A percentile compares a stretch with the other conserved stretches of the same genome.
Conservation (phyloP, 1,284 basidiomycete species). For the Ustilago sp. region DNA sequence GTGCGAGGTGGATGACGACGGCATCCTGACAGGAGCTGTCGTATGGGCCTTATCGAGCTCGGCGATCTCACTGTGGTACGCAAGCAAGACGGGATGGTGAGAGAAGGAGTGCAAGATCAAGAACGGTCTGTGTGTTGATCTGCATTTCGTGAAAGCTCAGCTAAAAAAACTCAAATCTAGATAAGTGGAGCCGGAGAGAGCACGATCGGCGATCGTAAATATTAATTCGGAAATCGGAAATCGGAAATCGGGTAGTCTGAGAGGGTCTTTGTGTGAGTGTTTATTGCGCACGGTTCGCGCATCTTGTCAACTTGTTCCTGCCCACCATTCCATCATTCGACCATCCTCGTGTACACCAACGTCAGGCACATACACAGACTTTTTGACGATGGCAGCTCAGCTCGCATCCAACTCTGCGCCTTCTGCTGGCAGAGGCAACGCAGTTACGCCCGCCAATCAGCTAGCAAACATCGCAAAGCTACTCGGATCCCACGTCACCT, state of each 20-base stretch:
- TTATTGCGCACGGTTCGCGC: constrained; percentile 2
- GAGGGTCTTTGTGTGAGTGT: neutral
- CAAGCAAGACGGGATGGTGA: neutral
- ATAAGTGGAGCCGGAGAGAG: constrained; percentile 10
- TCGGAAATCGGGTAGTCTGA: too few relatives aligned
- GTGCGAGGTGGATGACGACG: constrained; percentile 30
- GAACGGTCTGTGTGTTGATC: neutral
- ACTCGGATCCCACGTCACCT: constrained; percentile 37
- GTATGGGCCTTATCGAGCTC: too few relatives aligned
- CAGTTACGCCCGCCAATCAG: constrained; percentile 26
- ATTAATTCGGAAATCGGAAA: neutral
- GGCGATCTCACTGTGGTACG: neutral
- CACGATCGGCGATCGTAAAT: constrained; percentile 23
- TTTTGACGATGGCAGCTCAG: constrained; percentile 24
- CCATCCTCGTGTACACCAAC: neutral
- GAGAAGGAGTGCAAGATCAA: neutral
- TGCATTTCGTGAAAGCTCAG: neutral
- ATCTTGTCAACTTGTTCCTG: constrained; percentile 7
- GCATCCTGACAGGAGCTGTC: constrained; percentile 8
- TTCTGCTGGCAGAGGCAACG: constrained; percentile 21
- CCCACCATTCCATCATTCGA: neutral
- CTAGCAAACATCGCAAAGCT: constrained; percentile 39
- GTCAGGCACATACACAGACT: neutral
- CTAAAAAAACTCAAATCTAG: neutral
- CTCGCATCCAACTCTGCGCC: constrained; percentile 13